Evolutionary conservation across 768 basidiomycete genomes (phyloP).

Genomic region (Pholiota conissans): DNA sequence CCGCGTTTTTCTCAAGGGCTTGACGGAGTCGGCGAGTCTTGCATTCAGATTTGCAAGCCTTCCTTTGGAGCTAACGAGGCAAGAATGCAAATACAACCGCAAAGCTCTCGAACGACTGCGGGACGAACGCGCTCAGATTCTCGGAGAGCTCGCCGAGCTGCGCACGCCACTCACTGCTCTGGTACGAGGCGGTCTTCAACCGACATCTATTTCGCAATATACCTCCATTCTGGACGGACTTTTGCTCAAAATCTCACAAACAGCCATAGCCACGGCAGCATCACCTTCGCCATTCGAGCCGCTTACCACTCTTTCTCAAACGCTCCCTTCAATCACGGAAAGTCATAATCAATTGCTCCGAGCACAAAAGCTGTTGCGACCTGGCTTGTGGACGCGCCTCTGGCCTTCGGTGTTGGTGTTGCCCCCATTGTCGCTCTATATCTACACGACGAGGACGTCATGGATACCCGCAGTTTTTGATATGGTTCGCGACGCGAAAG

Average conservation of each 20-base stretch:
- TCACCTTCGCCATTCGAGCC: conserved; percentile 9
- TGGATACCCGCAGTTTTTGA: conserved; percentile 44
- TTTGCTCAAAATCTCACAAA: conserved; percentile 10
- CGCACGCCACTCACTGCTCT: conserved; percentile 38
- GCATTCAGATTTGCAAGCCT: conserved; percentile 33
- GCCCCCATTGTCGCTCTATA: conserved; percentile 64
- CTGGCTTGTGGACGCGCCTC: conserved; percentile 62
- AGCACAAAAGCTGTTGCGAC: conserved; percentile 53
- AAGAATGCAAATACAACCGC: conserved; percentile 68
- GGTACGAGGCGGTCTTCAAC: conserved; percentile 14
- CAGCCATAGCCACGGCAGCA: not conserved
- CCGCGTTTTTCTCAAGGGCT: not conserved
- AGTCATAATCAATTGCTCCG: conserved; percentile 17
- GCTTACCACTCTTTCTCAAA: conserved; percentile 14
- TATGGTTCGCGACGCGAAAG: conserved; percentile 56
- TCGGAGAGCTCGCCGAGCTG: conserved; percentile 62
- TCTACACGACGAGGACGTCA: conserved; percentile 56
- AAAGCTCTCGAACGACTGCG: conserved; percentile 60
- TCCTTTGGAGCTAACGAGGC: conserved; percentile 62
- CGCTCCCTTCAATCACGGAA: conserved; percentile 12
- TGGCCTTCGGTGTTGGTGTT: conserved; percentile 85
- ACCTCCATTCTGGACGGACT: conserved; percentile 19
- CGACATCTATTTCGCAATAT: not conserved
- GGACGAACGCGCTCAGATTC: conserved; percentile 63
- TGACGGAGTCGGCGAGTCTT: conserved; percentile 18